Percentiles rank a stretch among this genome's conserved stretches.
Conservation (phyloP, 139 green algal genomes). For the Chlamydomonas sp. region DNA sequence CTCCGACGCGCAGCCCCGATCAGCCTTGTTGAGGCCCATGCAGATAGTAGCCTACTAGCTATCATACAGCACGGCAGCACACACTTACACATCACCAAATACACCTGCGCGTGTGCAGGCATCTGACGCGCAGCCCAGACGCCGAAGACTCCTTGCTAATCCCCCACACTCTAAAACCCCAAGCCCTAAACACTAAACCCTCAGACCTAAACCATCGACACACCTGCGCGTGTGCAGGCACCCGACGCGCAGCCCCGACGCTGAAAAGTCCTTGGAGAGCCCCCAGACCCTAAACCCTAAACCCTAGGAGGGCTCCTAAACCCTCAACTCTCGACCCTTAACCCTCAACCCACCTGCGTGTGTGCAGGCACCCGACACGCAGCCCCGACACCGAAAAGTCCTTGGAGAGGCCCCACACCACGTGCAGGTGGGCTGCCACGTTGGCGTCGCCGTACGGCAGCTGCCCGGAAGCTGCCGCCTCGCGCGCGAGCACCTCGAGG, state of each 20-base stretch:
- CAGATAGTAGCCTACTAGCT: no score
- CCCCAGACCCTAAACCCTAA: no score
- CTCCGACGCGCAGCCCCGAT: no score
- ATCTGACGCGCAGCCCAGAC: conserved; percentile 56
- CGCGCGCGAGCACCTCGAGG: conserved; percentile 1
- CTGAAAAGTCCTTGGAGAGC: conserved; percentile 20
- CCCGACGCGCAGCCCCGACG: conserved; percentile 58
- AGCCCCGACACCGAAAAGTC: conserved; percentile 52
- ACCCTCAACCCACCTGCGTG: conserved; percentile 29
- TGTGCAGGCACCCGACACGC: conserved; percentile 56
- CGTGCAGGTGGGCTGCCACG: conserved; percentile 37
- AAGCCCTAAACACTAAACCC: no score
- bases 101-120: background rate
- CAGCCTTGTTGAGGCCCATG: no score
- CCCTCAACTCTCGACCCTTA: no score
- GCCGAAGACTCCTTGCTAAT: conserved; percentile 21
- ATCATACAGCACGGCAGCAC: background rate
- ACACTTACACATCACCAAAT: background rate
- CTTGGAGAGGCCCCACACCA: conserved; percentile 27
- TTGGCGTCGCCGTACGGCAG: background rate
- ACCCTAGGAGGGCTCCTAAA: no score
- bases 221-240: conserved; percentile 42
- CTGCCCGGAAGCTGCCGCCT: background rate
- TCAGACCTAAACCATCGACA: no score
- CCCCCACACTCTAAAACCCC: no score